Evolutionary conservation across 2,329 filamentous ascomycete species (phyloP).

Genomic region (Didymella keratinophila): DNA sequence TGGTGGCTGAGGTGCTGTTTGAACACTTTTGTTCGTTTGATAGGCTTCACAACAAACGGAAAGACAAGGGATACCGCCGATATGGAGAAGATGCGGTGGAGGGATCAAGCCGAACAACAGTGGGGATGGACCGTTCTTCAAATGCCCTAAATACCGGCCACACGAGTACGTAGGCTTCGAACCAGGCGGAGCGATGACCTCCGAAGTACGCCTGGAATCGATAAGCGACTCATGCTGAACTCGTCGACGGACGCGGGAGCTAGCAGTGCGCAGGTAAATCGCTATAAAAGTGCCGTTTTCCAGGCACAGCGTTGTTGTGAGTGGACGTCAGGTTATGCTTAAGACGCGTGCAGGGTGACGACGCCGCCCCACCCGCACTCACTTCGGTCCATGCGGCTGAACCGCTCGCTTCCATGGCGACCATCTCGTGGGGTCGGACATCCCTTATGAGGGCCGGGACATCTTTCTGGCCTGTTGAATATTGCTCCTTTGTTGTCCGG

Average conservation of each 20-base stretch:
- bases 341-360: slow-evolving; percentile 14
- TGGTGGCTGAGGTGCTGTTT: neutral
- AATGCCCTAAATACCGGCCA: neutral
- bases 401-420: slow-evolving; percentile 1
- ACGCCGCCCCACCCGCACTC: slow-evolving; percentile 11
- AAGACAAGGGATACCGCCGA: neutral
- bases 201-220: neutral
- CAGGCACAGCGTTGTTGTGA: slow-evolving; percentile 2
- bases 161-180: neutral
- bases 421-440: neutral
- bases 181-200: neutral
- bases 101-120: neutral
- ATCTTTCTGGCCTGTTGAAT: neutral
- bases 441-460: neutral
- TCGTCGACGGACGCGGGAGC: neutral
- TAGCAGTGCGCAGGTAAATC: neutral
- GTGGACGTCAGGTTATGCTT: slow-evolving; percentile 7
- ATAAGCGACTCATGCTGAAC: neutral
- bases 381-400: neutral
- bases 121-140: neutral
- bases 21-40: neutral
- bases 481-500: neutral
- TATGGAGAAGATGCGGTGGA: neutral
- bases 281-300: neutral
- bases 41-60: neutral